Conservation (phyloP, 371 early-diverging fungal species). For the Actinomucor elegans region DNA sequence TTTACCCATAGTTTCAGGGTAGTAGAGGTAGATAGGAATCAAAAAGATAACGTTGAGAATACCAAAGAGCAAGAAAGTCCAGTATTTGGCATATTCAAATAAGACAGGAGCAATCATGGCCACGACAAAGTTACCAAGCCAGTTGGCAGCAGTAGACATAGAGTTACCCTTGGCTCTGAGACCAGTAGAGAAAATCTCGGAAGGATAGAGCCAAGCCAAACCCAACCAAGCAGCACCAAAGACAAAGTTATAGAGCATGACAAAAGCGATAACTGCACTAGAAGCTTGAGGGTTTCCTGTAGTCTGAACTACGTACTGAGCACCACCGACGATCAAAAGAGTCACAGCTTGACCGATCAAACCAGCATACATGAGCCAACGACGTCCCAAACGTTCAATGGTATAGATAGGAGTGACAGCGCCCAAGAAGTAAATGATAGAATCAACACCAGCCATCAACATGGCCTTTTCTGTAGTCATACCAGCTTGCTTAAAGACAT, state of each 20-base stretch:
- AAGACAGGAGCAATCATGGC: constrained; percentile 47
- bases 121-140: constrained; percentile 58
- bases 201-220: constrained; percentile 53
- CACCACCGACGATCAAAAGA: constrained; percentile 43
- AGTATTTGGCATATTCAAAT: constrained; percentile 37
- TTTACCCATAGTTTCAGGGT: constrained; percentile 58
- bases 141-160: constrained; percentile 69
- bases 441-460: constrained; percentile 50
- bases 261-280: constrained; percentile 43
- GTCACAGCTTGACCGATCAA: constrained; percentile 33
- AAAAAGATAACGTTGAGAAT: constrained; percentile 36
- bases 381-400: constrained; percentile 45
- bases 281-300: constrained; percentile 28
- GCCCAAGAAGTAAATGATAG: constrained; percentile 50
- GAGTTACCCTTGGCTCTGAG: constrained; percentile 48
- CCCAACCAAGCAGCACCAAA: constrained; percentile 68
- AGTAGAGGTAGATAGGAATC: constrained; percentile 47
- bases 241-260: constrained; percentile 47
- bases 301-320: constrained; percentile 35
- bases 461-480: constrained; percentile 39
- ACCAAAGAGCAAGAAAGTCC: constrained; percentile 51
- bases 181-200: constrained; percentile 54
- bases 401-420: constrained; percentile 50
- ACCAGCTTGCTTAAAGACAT: constrained; percentile 48
- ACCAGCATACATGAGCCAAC: constrained; percentile 46